Base-by-base conservation (phyloP, 1,139 yeast species). In the Yamadazyma dendronema region DNA sequence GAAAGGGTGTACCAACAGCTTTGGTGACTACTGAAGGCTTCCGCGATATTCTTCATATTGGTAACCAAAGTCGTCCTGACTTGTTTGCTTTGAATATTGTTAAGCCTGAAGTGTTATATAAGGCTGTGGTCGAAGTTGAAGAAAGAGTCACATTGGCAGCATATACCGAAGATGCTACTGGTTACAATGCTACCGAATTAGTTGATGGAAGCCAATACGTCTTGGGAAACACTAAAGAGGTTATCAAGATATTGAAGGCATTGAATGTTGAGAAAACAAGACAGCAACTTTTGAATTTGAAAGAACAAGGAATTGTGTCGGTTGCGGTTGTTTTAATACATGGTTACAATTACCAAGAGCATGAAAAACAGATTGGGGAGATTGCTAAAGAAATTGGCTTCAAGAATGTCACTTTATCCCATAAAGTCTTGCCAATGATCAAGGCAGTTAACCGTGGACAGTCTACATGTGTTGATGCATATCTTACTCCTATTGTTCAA, bases 401-500 rank as follows among this genome's bases (percentile, higher is more conserved):
- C 53, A 54, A 48, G 24, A 48, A 50, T 29, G 67, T 84, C 23
- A 81, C 90, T 0, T 66, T 83, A 16, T 83, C 90, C 0, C 75
- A 79, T 17, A 72, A 77, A 48, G 67, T 84, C n/a, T 77, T 83
- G 33, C 90, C 94, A 7, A 82, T 84, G 87, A 81, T 84, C 45
- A 84, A 83, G 53, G 74, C 77, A 28, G 79, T 84, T 12, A 76
- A 84, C 14, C 67, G 94, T 41, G 85, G 88, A 1, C 82, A 82
- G 47, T 82, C 90, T 12, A 71, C 87, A 3, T 76, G 80, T 22
- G 88, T 86, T 1, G 92, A 85, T 59, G 88, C 94, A 1, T 84
- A 84, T 53, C 60, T 85, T 40, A 82, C 90, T 3, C 94, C 94
- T 1, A 84, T 80, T 38, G 81, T 84, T 32, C 70, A 76, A 42